Percentiles rank a stretch among this genome's conserved stretches.
phyloP scores from a whole-genome alignment of 495 filamentous ascomycete genomes.

The Paragyromitra xinjiangensis region DNA sequence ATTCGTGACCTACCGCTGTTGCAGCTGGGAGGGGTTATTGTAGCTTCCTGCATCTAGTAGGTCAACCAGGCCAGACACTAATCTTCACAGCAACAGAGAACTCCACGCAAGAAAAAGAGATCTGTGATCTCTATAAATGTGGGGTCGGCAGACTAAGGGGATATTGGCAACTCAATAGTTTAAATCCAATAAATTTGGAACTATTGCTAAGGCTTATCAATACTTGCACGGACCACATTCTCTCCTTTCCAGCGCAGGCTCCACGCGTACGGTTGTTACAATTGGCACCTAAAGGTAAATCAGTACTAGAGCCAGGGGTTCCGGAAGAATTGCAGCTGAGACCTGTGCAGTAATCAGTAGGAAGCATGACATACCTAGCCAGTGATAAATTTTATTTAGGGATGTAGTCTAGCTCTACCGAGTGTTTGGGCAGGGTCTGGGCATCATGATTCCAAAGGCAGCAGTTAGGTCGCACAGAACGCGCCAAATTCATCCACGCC shows the following conservation, averaged over 20 bases:
- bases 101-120: background rate
- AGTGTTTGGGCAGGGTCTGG: background rate
- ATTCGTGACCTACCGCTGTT: background rate
- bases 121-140: background rate
- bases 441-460: background rate
- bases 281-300: background rate
- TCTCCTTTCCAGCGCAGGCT: background rate
- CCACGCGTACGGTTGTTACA: background rate
- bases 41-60: background rate
- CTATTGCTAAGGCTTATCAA: background rate
- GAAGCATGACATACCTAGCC: background rate
- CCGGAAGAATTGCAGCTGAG: background rate
- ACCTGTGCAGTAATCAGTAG: background rate
- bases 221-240: slow-evolving; percentile 1
- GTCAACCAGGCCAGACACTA: background rate
- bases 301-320: background rate
- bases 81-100: background rate
- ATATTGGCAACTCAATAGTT: background rate
- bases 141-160: background rate
- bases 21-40: background rate
- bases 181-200: background rate
- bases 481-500: background rate
- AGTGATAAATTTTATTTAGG: slow-evolving; percentile 3
- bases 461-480: slow-evolving; percentile 3
- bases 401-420: background rate